Base-by-base conservation (phyloP, 805 yeast genomes). In the Candida ficus region DNA sequence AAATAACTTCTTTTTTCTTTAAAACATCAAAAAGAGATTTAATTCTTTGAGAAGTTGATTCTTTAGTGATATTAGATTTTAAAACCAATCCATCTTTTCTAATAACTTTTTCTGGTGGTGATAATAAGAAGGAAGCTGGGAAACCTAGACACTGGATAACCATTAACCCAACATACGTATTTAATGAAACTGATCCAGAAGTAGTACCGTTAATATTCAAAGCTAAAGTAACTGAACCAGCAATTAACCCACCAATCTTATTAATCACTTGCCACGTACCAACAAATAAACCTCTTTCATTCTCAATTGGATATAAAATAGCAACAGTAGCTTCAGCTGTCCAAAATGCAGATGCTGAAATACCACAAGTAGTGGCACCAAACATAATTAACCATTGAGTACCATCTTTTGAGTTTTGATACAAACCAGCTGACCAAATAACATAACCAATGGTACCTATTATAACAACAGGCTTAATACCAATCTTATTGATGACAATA, bases 251-350 rank as follows among this genome's bases (percentile, higher is more conserved):
- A 36, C 63, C 63, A 29, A 46, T 22, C 37, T 56, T 56, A 31
- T 53, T 44, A n/a, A 53, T 29, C 7, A 41, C 22, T 37, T 51
- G 56, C 62, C 63, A 58, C 7, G 51, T 51, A 13, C 56, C 61
- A 33, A 58, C 44, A 39, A 58, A 58, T 9, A 46, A 10, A 16
- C 62, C 61, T 44, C 59, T 52, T 19, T 29, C 23, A 20, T 20
- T 32, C 3, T 45, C 44, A 26, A 47, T 50, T 2, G 62, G 60
- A 37, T 55, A 58, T 3, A 48, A 26, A 23, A 55, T 47, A 2
- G 58, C 57, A 22, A 56, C 45, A 1, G 61, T 45, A n/a, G 53
- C 61, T 35, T 58, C 62, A n/a, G 48, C 46, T 16, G 46, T 44
- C 61, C 61, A 58, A 35, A 56, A 54, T 0, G 57, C 56, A 23